Percentiles rank a stretch among this genome's conserved stretches.
phyloP scores from a whole-genome alignment of 164 flowering plant genomes.

The Magnolia officinalis region DNA sequence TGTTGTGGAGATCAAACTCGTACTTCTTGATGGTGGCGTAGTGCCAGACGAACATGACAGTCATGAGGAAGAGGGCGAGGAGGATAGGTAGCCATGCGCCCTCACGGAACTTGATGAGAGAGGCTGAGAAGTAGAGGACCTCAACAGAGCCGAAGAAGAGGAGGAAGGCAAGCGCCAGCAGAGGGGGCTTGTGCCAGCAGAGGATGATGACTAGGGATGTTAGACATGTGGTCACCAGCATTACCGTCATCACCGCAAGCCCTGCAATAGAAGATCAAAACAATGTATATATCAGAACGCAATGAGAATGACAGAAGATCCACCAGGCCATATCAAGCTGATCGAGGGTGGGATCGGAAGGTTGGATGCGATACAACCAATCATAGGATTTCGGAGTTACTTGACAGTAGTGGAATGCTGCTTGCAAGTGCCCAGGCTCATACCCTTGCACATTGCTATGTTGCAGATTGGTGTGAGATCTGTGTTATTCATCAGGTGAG shows the following conservation, averaged over 20 bases:
- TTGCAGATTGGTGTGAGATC: too few species aligned
- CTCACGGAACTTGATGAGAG: slow-evolving; percentile 75
- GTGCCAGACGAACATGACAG: slow-evolving; percentile 90
- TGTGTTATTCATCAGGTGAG: too few species aligned
- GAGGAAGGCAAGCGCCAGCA: slow-evolving; percentile 69
- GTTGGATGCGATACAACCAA: neutral
- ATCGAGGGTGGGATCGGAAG: neutral
- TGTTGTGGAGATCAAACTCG: slow-evolving; percentile 92
- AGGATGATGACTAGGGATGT: slow-evolving; percentile 79
- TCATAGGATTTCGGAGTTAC: neutral
- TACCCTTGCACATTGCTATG: too few species aligned
- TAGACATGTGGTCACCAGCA: slow-evolving; percentile 89
- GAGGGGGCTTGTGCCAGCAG: slow-evolving; percentile 87
- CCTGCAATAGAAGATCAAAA: slow-evolving; percentile 43
- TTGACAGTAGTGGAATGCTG: too few species aligned
- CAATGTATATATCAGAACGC: neutral
- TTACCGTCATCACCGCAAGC: slow-evolving; percentile 87
- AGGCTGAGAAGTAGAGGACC: slow-evolving; percentile 83
- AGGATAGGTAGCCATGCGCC: slow-evolving; percentile 99
- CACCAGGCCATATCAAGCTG: neutral
- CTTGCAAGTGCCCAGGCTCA: too few species aligned
- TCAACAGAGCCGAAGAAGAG: slow-evolving; percentile 85
- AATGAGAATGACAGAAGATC: neutral
- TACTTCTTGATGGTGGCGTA: slow-evolving; percentile 86
- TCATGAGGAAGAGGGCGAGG: slow-evolving; percentile 76